Conservation (phyloP, 192 early-diverging fungal species). For the Backusella luteola region DNA sequence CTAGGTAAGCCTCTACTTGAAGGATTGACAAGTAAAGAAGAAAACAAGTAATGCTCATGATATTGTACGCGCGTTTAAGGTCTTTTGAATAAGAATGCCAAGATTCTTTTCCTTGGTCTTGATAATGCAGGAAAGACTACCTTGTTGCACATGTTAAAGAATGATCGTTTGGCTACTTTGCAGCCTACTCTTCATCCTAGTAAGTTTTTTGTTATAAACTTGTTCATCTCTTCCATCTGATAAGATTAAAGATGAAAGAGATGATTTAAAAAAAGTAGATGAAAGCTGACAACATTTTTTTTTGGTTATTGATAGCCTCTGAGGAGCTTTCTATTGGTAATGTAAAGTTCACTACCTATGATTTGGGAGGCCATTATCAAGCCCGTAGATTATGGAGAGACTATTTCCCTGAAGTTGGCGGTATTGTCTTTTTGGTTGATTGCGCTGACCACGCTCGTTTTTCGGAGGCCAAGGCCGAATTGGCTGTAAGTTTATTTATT, state of each 20-base stretch:
- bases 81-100: conserved; percentile 98
- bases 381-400: conserved; percentile 98
- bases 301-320: conserved; percentile 57
- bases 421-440: conserved; percentile 98
- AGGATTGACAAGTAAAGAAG: no score
- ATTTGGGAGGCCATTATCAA: conserved; percentile 96
- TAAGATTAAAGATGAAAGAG: neutral
- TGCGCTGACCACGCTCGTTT: conserved; percentile 84
- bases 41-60: neutral
- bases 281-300: neutral
- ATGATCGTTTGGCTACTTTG: conserved; percentile 91
- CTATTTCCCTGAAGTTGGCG: conserved; percentile 98
- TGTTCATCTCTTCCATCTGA: neutral
- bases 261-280: neutral
- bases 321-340: conserved; percentile 98
- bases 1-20: conserved; percentile 66
- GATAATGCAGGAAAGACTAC: conserved; percentile 96
- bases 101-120: conserved; percentile 97
- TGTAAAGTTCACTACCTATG: conserved; percentile 96
- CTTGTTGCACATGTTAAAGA: conserved; percentile 99
- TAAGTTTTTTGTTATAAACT: conserved; percentile 41
- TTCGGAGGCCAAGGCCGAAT: conserved; percentile 88
- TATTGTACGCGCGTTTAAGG: conserved; percentile 54
- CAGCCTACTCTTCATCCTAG: conserved; percentile 98
- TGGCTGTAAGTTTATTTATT: conserved; percentile 67